A percentile compares a stretch with the other conserved stretches of the same genome.
Evolutionary conservation across 2,329 filamentous ascomycete species (phyloP).

Genomic region (Fusarium sulawesiense): DNA sequence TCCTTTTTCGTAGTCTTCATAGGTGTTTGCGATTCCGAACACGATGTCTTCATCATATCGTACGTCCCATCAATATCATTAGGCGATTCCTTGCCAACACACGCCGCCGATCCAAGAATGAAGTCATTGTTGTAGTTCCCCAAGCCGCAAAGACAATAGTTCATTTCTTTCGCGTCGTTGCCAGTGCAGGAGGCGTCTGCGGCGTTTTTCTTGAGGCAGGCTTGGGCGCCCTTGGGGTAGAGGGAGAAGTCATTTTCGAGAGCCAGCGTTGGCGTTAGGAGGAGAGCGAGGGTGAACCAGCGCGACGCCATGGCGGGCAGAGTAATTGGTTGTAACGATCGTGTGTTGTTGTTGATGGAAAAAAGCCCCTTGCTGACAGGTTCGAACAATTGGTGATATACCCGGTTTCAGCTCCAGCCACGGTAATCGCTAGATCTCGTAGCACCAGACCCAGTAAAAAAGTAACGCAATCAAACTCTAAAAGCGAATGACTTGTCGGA

Average conservation of each 20-base stretch:
- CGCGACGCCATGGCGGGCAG: conserved; percentile 44
- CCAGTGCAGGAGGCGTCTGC: conserved; percentile 56
- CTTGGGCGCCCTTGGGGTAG: conserved; percentile 49
- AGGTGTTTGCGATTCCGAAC: conserved; percentile 57
- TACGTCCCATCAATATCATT: conserved; percentile 58
- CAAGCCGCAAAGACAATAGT: conserved; percentile 60
- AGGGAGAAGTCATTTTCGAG: conserved; percentile 50
- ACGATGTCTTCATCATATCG: conserved; percentile 57
- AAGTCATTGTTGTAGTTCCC: conserved; percentile 59
- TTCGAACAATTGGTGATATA: neutral
- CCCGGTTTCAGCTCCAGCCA: conserved; percentile 33
- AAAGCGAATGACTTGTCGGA: conserved; percentile 16
- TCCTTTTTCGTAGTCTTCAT: conserved; percentile 55
- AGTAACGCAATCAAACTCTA: neutral
- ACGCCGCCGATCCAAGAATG: conserved; percentile 59
- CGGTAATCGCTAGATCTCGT: conserved; percentile 11
- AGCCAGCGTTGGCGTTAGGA: conserved; percentile 39
- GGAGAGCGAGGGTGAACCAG: conserved; percentile 48
- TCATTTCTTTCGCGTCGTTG: conserved; percentile 54
- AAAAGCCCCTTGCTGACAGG: neutral
- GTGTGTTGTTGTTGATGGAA: neutral
- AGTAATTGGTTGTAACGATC: neutral
- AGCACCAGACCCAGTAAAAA: neutral
- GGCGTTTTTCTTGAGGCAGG: conserved; percentile 58
- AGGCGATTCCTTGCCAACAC: conserved; percentile 53